phyloP scores from a whole-genome alignment of 1,284 basidiomycete species.

The Puccinia horiana region DNA sequence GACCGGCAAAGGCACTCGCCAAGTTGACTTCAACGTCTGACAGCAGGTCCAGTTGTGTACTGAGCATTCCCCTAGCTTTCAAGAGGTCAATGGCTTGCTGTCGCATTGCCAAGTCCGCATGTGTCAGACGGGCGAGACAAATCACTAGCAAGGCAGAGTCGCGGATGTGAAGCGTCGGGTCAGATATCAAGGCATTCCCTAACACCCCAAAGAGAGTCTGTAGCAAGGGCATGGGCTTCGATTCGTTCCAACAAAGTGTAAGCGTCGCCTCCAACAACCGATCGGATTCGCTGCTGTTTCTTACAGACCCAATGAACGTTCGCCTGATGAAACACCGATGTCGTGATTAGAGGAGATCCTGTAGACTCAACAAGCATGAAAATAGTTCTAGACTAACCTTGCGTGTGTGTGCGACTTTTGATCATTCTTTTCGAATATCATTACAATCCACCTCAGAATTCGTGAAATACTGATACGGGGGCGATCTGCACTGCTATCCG shows the following conservation, averaged over 20 bases:
- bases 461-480: conserved; percentile 19
- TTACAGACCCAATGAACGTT: conserved; percentile 36
- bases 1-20: conserved; percentile 43
- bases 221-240: conserved; percentile 17
- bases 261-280: conserved; percentile 38
- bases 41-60: conserved; percentile 12
- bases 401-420: conserved; percentile 32
- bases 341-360: background rate
- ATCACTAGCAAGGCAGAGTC: conserved; percentile 24
- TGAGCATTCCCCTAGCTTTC: conserved; percentile 18
- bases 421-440: conserved; percentile 44
- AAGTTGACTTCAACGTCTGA: conserved; percentile 39
- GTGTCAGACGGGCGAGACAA: conserved; percentile 41
- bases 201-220: conserved; percentile 46
- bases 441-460: conserved; percentile 34
- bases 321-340: conserved; percentile 2
- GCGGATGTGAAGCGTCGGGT: conserved; percentile 40
- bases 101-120: conserved; percentile 36
- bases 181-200: conserved; percentile 14
- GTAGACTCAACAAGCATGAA: background rate
- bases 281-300: conserved; percentile 43
- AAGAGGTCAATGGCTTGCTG: conserved; percentile 45
- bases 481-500: conserved; percentile 16
- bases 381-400: conserved; percentile 21
- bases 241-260: conserved; percentile 43